phyloP scores from a whole-genome alignment of 768 basidiomycete genomes.

The Pleurotus citrinopileatus region DNA sequence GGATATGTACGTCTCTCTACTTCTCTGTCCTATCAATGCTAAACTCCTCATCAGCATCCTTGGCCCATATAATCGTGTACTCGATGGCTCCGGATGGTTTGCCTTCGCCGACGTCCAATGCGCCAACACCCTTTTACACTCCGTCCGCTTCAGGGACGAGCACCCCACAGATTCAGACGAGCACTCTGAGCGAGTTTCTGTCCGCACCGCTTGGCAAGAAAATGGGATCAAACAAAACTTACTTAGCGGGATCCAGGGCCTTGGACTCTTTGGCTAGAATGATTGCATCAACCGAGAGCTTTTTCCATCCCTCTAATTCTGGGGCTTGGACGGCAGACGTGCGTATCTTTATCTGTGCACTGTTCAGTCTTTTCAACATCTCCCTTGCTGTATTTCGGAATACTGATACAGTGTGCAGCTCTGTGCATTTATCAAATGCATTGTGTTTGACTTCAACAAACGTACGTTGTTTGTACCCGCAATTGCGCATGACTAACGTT shows the following conservation, averaged over 20 bases:
- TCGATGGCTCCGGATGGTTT: constrained; percentile 75
- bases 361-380: neutral
- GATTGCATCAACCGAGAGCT: constrained; percentile 84
- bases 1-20: constrained; percentile 52
- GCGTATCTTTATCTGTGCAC: constrained; percentile 19
- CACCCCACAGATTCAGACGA: constrained; percentile 51
- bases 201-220: constrained; percentile 55
- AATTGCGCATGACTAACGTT: constrained; percentile 7
- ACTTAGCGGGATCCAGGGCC: constrained; percentile 81
- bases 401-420: constrained; percentile 37
- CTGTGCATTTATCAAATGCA: constrained; percentile 81
- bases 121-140: constrained; percentile 73
- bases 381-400: neutral
- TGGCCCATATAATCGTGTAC: constrained; percentile 85
- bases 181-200: constrained; percentile 52
- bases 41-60: constrained; percentile 47
- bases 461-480: constrained; percentile 34
- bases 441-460: constrained; percentile 84
- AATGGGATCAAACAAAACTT: constrained; percentile 41
- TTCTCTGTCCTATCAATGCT: constrained; percentile 14
- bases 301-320: constrained; percentile 89
- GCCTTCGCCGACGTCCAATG: constrained; percentile 54
- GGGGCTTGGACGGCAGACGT: constrained; percentile 81
- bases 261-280: constrained; percentile 83
- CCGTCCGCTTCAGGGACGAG: constrained; percentile 62